Conservation (phyloP, 495 filamentous ascomycete species). For the Aspergillus cristatus region DNA sequence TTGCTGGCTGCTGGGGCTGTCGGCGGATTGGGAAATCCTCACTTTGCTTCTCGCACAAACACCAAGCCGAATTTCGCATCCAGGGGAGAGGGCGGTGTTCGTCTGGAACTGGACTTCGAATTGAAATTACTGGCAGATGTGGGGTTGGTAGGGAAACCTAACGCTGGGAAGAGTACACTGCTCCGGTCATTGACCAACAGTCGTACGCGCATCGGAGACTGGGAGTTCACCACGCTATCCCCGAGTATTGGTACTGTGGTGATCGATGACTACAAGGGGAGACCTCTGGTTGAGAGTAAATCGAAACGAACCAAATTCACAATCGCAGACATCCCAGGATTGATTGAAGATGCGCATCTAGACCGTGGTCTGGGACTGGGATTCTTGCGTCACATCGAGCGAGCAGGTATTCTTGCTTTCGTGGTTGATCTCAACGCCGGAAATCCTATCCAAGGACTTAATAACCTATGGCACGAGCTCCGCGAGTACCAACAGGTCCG, state of each 20-base stretch:
- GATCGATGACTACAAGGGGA: slow-evolving; percentile 70
- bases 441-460: slow-evolving; percentile 67
- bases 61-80: slow-evolving; percentile 79
- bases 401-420: slow-evolving; percentile 85
- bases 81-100: slow-evolving; percentile 69
- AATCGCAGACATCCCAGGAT: slow-evolving; percentile 89
- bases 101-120: slow-evolving; percentile 75
- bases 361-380: slow-evolving; percentile 86
- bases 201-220: slow-evolving; percentile 80
- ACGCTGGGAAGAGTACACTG: slow-evolving; percentile 92
- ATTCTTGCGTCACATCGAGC: slow-evolving; percentile 90
- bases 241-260: slow-evolving; percentile 95
- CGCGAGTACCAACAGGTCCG: slow-evolving; percentile 73
- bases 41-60: slow-evolving; percentile 65
- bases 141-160: slow-evolving; percentile 87
- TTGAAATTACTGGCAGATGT: slow-evolving; percentile 93
- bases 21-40: slow-evolving; percentile 87
- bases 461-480: slow-evolving; percentile 82
- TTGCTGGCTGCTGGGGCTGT: slow-evolving; percentile 85
- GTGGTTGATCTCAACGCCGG: slow-evolving; percentile 78
- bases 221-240: slow-evolving; percentile 93
- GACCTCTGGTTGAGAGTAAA: slow-evolving; percentile 40
- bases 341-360: slow-evolving; percentile 83
- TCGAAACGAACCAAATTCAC: slow-evolving; percentile 65
- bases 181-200: slow-evolving; percentile 78